Evolutionary conservation across 768 basidiomycete genomes (phyloP), one percentile per base, ranked within the genome.

Genomic region (Strobilomyces dryophilus): DNA sequence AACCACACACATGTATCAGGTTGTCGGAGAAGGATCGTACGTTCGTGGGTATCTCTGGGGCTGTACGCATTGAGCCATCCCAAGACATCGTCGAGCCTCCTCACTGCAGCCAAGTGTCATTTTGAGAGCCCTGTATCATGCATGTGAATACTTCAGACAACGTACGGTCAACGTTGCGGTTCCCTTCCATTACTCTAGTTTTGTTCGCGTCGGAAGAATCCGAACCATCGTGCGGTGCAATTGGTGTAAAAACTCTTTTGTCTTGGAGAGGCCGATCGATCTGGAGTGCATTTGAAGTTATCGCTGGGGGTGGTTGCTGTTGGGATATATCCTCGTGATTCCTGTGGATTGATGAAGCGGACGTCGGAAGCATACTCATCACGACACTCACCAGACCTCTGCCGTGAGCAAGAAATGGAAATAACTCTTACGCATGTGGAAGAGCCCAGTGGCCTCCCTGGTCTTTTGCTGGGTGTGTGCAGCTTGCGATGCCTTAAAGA

Each of bases 1-100:
- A 61, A 26, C 61, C 61, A 62, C 9, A 6, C 20, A 9, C 61
- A 62, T 3, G 57, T 62, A 17, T 32, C 53, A 1, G 36, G 41
- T 1, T 60, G 57, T 0, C 50, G 50, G 6, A 54, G 7, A 27
- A 7, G 17, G 1, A 21, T 14, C 0, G 39, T 60, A 17, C 27
- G 20, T 21, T 20, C 18, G 6, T 55, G 52, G 5, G 10, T 60
- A 1, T 36, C 49, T 10, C 35, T 31, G 37, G 47, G 52, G 1
- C 17, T 49, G 42, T 40, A 53, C 15, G 51, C 50, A 21, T 34
- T 10, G 0, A 62, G 47, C 52, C 51, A 47, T 34, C 3, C 17
- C 21, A 62, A 2, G 3, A 60, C 27, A 7, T 1, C 27, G 1
- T 53, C 29, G 2, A 62, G 8, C 17, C 53, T 50, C 26, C 35